phyloP scores from a whole-genome alignment of 2,329 filamentous ascomycete genomes.

The Incumbomyces delicatus region DNA sequence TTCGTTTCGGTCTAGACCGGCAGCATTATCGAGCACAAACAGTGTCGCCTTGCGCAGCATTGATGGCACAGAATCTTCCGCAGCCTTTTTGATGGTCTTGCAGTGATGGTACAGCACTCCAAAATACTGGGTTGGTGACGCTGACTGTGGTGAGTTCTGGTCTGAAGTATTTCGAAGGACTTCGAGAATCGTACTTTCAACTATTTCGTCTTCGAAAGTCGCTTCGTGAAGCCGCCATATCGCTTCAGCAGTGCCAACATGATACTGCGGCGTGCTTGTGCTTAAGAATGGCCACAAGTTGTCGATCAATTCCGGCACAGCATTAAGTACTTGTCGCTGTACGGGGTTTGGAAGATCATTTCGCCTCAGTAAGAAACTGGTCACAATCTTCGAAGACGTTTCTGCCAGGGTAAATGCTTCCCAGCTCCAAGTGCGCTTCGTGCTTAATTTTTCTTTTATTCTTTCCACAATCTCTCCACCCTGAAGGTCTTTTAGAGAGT shows the following conservation, averaged over 20 bases:
- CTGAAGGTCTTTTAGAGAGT: background rate
- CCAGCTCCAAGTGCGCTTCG: background rate
- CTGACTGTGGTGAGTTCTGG: constrained; percentile 27
- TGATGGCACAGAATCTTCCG: constrained; percentile 14
- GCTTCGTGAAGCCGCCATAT: constrained; percentile 79
- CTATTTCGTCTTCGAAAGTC: constrained; percentile 56
- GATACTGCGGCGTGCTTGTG: constrained; percentile 77
- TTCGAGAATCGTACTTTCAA: constrained; percentile 49
- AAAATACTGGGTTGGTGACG: constrained; percentile 59
- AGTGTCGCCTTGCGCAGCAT: constrained; percentile 14
- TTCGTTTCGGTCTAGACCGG: constrained; percentile 9
- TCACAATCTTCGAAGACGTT: constrained; percentile 14
- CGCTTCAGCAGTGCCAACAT: constrained; percentile 80
- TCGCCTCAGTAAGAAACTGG: constrained; percentile 17
- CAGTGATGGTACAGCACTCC: constrained; percentile 73
- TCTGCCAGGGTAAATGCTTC: constrained; percentile 1
- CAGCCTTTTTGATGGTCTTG: constrained; percentile 1
- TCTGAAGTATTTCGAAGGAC: constrained; percentile 10
- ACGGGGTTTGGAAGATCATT: constrained; percentile 5
- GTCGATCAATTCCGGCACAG: constrained; percentile 60
- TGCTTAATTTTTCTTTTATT: background rate
- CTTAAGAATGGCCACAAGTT: constrained; percentile 74
- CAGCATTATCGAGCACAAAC: constrained; percentile 11
- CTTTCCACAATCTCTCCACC: background rate
- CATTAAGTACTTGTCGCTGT: constrained; percentile 41